Base-by-base conservation (phyloP, 2,329 filamentous ascomycete species). In the Metarhizium anisopliae region DNA sequence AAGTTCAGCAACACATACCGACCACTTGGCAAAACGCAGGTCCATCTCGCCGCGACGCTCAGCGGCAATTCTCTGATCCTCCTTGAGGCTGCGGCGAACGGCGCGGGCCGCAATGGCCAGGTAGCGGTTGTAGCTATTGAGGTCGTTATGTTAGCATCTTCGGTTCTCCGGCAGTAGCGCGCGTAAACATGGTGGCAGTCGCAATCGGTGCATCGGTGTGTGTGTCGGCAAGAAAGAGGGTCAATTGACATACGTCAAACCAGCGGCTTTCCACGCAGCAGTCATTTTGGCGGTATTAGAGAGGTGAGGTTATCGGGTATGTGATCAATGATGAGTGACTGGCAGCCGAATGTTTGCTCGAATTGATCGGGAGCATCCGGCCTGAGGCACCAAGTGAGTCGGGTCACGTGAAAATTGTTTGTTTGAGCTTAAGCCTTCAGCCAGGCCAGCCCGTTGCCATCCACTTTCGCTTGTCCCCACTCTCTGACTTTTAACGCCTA, bases 241-340 rank as follows among this genome's bases (percentile, higher is more conserved):
- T 66, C 62, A 68, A 69, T 72, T 66, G 65, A 82, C 90, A 75
- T 88, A 96, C 92, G 86, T 95, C 73, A 97, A 82, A 77, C 94
- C 94, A 74, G 94, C 90, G 72, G 92, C 85, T 89, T 96, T 97
- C 94, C 93, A 99, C 73, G 92, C 90, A 81, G 92, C 93, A 78
- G 88, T 82, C 94, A 97, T 99, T 79, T 83, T 90, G 83, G 73
- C 73, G 73, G 70, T 69, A 62, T 73, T 72, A 65, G 36, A 45
- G 25, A 50, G 40, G 30, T 54, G 54, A 45, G 16, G 40, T 54
- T 49, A 65, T 63, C 61, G 59, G 56, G 55, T 58, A 57, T 57
- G 59, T 58, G 60, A 59, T 60, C 59, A 64, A 64, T 68, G 61
- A 58, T 71, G 63, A 61, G 65, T 67, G 64, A 47, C 40, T 68